Evolutionary conservation across 176 grass and related monocot species (phyloP).

Genomic region (barley (Hordeum vulgare)): DNA sequence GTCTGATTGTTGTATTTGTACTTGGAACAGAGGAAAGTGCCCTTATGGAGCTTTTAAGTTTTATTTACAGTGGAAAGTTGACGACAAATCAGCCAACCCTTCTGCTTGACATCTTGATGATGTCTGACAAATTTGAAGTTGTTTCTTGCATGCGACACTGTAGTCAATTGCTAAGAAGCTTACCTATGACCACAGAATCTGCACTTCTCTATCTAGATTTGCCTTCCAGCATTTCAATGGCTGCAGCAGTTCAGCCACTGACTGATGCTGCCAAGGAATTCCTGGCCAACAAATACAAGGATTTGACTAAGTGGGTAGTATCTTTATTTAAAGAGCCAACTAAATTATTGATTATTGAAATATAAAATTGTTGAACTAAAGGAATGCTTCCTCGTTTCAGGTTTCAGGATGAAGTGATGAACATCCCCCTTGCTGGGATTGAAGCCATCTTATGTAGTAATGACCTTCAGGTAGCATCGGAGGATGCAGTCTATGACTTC

Average conservation of each 20-base stretch:
- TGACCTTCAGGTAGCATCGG: slow-evolving; percentile 89
- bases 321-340: not conserved
- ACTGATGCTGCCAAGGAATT: slow-evolving; percentile 93
- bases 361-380: slow-evolving; percentile 10
- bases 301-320: slow-evolving; percentile 72
- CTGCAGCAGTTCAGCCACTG: slow-evolving; percentile 78
- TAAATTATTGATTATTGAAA: not conserved
- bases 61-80: slow-evolving; percentile 95
- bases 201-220: slow-evolving; percentile 92
- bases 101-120: slow-evolving; percentile 84
- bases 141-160: slow-evolving; percentile 93
- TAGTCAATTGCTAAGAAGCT: slow-evolving; percentile 85
- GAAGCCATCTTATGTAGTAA: slow-evolving; percentile 79
- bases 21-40: slow-evolving; percentile 86
- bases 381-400: slow-evolving; percentile 35
- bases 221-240: slow-evolving; percentile 83
- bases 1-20: slow-evolving; percentile 25
- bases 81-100: slow-evolving; percentile 49
- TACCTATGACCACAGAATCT: slow-evolving; percentile 96
- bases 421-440: slow-evolving; percentile 74
- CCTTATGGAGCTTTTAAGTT: slow-evolving; percentile 82
- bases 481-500: slow-evolving; percentile 92
- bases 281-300: slow-evolving; percentile 83
- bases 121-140: slow-evolving; percentile 97
- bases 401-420: slow-evolving; percentile 82